phyloP scores from a whole-genome alignment of 2,329 filamentous ascomycete genomes.

The Eurotiales sp. region DNA sequence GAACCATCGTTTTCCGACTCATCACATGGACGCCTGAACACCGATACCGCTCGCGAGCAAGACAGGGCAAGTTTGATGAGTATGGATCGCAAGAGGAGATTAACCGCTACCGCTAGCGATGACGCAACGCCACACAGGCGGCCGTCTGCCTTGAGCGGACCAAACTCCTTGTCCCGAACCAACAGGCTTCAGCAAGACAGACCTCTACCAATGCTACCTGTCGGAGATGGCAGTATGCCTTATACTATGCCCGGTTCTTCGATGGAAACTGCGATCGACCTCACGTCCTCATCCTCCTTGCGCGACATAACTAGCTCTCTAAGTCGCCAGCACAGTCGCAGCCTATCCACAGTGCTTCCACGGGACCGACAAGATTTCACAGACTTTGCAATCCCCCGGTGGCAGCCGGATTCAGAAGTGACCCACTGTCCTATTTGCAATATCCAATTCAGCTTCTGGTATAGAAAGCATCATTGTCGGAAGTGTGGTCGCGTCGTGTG shows the following conservation, averaged over 20 bases:
- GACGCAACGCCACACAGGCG: slow-evolving; percentile 22
- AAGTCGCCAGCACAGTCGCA: slow-evolving; percentile 10
- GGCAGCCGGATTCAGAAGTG: slow-evolving; percentile 86
- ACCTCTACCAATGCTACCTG: slow-evolving; percentile 16
- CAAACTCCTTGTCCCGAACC: slow-evolving; percentile 16
- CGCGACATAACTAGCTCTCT: slow-evolving; percentile 18
- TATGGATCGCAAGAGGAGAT: slow-evolving; percentile 41
- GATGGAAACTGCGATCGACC: slow-evolving; percentile 31
- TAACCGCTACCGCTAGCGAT: slow-evolving; percentile 35
- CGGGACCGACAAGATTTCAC: slow-evolving; percentile 18
- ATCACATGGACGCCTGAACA: background rate
- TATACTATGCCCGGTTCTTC: slow-evolving; percentile 24
- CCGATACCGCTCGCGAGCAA: background rate
- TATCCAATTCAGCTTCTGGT: slow-evolving; percentile 75
- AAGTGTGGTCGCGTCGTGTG: slow-evolving; percentile 95
- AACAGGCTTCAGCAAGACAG: slow-evolving; percentile 21
- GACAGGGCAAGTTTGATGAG: slow-evolving; percentile 1
- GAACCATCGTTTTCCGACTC: slow-evolving; percentile 1
- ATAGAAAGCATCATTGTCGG: slow-evolving; percentile 91
- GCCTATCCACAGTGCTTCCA: slow-evolving; percentile 13
- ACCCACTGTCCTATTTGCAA: slow-evolving; percentile 80
- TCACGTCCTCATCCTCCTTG: slow-evolving; percentile 27
- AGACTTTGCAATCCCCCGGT: slow-evolving; percentile 63
- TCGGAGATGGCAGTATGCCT: slow-evolving; percentile 1
- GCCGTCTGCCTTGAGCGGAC: slow-evolving; percentile 10